Evolutionary conservation across 179 eudicot species (phyloP).

Genomic region (Gypsophila paniculata): DNA sequence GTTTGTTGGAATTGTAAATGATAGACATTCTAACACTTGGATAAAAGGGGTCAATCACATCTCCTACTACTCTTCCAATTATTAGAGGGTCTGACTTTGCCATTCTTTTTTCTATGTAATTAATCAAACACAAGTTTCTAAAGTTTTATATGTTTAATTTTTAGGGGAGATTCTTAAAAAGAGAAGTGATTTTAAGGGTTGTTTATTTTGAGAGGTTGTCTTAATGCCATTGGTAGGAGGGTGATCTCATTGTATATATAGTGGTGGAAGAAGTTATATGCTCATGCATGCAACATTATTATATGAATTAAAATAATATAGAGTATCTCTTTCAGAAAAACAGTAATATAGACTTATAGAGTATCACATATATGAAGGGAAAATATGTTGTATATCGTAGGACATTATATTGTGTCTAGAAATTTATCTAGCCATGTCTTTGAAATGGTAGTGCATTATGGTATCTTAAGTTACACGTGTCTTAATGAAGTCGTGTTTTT

Average conservation of each 20-base stretch:
- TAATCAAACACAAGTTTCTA: too few species aligned
- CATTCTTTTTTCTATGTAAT: background rate
- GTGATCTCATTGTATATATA: slow-evolving; percentile 25
- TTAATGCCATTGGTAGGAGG: slow-evolving; percentile 25
- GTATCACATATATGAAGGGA: too few species aligned
- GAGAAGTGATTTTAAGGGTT: background rate
- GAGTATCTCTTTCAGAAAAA: too few species aligned
- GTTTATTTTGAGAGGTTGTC: slow-evolving; percentile 2
- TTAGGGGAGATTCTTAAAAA: background rate
- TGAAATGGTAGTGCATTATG: background rate
- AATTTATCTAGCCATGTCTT: background rate
- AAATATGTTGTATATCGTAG: background rate
- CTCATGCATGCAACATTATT: background rate
- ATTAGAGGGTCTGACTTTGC: slow-evolving; percentile 55
- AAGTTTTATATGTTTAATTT: background rate
- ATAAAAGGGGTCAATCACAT: slow-evolving; percentile 66
- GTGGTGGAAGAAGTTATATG: slow-evolving; percentile 8
- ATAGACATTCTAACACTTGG: slow-evolving; percentile 50
- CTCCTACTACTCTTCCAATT: slow-evolving; percentile 77
- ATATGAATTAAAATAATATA: too few species aligned
- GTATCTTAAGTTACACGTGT: background rate
- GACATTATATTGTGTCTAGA: background rate
- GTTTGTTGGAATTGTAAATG: slow-evolving; percentile 40
- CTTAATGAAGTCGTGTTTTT: background rate
- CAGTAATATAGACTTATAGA: too few species aligned